Base-by-base conservation (phyloP, 2,329 filamentous ascomycete species). In the Xenoacremonium recifei region DNA sequence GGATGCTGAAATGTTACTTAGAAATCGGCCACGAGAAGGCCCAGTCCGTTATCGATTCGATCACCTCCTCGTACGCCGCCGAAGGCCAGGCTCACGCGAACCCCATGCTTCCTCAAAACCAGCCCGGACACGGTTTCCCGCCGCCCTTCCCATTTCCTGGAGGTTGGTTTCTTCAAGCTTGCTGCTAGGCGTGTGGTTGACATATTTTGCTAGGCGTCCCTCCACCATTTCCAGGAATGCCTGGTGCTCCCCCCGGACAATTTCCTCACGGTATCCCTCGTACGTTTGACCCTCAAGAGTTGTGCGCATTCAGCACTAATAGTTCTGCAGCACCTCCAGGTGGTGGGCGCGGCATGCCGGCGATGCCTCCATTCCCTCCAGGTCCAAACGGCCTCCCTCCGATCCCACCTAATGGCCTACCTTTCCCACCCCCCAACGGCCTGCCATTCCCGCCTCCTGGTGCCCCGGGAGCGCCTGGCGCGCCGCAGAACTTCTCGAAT, bases 21-120 rank as follows among this genome's bases (percentile, higher is more conserved):
- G 89, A 97, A 73, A 97, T 99, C 66, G 93, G 92, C 35, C 92
- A 96, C 69, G 93, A 97, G 71, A 96, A 97, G 73, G 92, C 93
- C 45, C 93, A 99, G 70, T 93, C 87, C 37, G 93, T 99, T 57
- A 99, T 99, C 65, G 93, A 99, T 72, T 92, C 87, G 57, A 99
- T 99, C 69, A 97, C 93, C 31, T 89, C 84, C 32, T 96, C 91
- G 29, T 97, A 99, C 72, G 89, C 88, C 51, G 90, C 89, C 55
- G 93, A 95, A 71, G 93, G 93, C 59, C 90, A 96, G 67, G 83
- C 85, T 51, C 82, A 84, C 60, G 82, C 82, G 48, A 96, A 95
- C 67, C 91, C 87, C 38, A 89, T 93, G 82, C 81, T 92, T 36
- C 79, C 75, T 10, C 80, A 83, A 60, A 83, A 83, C 67, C 83